Percentiles rank a stretch among this genome's conserved stretches.
These are phyloP conservation scores for Monosporozyma solicola DNA, from an alignment of 805 yeast genomes.

Conservation along the genomic window DNA sequence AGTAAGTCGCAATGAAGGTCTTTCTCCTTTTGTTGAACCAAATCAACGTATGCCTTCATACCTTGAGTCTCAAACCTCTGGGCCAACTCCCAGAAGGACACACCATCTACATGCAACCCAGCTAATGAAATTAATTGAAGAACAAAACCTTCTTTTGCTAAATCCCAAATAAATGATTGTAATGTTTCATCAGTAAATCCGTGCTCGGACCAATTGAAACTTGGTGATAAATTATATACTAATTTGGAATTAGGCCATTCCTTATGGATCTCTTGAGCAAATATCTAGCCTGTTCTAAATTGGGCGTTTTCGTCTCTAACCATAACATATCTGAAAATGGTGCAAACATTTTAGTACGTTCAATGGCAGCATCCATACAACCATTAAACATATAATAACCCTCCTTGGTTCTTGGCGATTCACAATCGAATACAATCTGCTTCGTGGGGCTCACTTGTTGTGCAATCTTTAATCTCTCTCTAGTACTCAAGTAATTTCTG, in stretches of 20 bases:
- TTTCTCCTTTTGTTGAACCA: conserved; percentile 42
- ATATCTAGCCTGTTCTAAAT: conserved; percentile 40
- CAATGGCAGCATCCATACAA: conserved; percentile 46
- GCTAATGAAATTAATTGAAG: conserved; percentile 53
- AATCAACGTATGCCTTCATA: conserved; percentile 49
- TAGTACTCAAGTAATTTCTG: conserved; percentile 21
- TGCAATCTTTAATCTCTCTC: conserved; percentile 15
- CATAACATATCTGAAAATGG: conserved; percentile 54
- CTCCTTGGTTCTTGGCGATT: conserved; percentile 48
- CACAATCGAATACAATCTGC: conserved; percentile 45
- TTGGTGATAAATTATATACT: conserved; percentile 53
- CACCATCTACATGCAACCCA: conserved; percentile 47
- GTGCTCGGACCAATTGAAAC: conserved; percentile 51
- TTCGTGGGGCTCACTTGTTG: conserved; percentile 25
- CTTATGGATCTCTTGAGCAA: conserved; percentile 40
- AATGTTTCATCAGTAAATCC: conserved; percentile 43
- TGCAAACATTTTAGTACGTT: conserved; percentile 45
- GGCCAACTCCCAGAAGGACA: conserved; percentile 44
- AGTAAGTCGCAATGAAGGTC: conserved; percentile 41
- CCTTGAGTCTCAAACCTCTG: conserved; percentile 42
- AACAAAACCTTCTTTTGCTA: conserved; percentile 49
- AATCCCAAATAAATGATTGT: conserved; percentile 41
- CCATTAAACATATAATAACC: conserved; percentile 44
- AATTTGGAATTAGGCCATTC: conserved; percentile 44
- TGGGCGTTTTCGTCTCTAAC: conserved; percentile 56